Conservation (phyloP, 2,329 filamentous ascomycete species). For the Clonostachys sp. region DNA sequence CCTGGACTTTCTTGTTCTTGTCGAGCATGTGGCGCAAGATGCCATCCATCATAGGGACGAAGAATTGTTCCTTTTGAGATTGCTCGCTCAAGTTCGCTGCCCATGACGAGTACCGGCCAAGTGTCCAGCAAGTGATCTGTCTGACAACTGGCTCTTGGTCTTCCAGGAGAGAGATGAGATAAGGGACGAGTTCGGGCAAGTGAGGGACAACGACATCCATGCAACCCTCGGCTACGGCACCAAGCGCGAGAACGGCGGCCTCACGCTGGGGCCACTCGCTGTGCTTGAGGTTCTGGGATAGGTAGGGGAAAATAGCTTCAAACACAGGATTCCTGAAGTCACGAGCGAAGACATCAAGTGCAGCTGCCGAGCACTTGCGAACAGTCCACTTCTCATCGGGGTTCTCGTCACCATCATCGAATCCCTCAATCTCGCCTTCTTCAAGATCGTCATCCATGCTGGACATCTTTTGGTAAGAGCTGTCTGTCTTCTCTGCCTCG, state of each 20-base stretch:
- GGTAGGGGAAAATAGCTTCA: slow-evolving; percentile 84
- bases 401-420: slow-evolving; percentile 68
- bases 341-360: slow-evolving; percentile 87
- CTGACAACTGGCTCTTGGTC: slow-evolving; percentile 87
- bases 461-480: slow-evolving; percentile 49
- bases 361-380: slow-evolving; percentile 93
- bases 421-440: slow-evolving; percentile 81
- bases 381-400: slow-evolving; percentile 94
- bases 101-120: slow-evolving; percentile 92
- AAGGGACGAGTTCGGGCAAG: slow-evolving; percentile 84
- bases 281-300: slow-evolving; percentile 85
- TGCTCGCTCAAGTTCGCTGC: slow-evolving; percentile 70
- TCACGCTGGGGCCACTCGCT: slow-evolving; percentile 88
- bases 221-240: slow-evolving; percentile 92
- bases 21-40: slow-evolving; percentile 94
- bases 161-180: slow-evolving; percentile 78
- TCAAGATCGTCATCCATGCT: slow-evolving; percentile 72
- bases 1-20: slow-evolving; percentile 95
- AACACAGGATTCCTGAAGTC: slow-evolving; percentile 89
- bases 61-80: slow-evolving; percentile 68
- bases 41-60: slow-evolving; percentile 96
- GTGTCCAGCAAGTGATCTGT: slow-evolving; percentile 96
- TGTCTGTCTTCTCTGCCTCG: slow-evolving; percentile 45
- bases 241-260: slow-evolving; percentile 88
- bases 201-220: slow-evolving; percentile 87